phyloP scores from a whole-genome alignment of 257 asterid species.

The Solanum okadae region DNA sequence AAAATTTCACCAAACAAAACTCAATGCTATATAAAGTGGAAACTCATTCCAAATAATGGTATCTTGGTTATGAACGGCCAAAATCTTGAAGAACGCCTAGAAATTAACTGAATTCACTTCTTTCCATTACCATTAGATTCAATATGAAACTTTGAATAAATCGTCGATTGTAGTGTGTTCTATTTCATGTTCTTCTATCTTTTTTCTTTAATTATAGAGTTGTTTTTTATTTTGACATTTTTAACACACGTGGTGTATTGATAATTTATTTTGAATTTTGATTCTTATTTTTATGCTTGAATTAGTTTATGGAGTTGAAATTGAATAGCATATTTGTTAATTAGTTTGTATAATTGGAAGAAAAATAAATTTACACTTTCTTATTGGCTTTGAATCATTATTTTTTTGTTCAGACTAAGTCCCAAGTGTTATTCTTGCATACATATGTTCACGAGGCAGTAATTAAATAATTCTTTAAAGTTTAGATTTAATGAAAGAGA shows the following conservation, averaged over 20 bases:
- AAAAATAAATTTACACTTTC: too few relatives aligned
- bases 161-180: background rate
- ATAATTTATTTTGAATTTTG: background rate
- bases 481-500: too few relatives aligned
- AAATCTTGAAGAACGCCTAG: background rate
- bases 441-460: too few relatives aligned
- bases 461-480: too few relatives aligned
- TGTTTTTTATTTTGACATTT: background rate
- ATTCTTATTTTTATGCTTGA: background rate
- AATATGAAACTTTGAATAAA: background rate
- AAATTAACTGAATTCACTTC: background rate
- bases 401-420: too few relatives aligned
- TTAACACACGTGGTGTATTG: background rate
- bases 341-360: background rate
- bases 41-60: background rate
- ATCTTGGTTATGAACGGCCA: background rate
- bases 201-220: background rate
- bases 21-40: background rate
- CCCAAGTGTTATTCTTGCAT: too few relatives aligned
- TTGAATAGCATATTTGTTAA: too few relatives aligned
- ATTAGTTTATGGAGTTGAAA: too few relatives aligned
- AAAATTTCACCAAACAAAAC: too few relatives aligned
- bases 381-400: background rate
- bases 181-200: too few relatives aligned
- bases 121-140: background rate